Conservation (phyloP, 495 filamentous ascomycete genomes). For the Tuber brumale region DNA sequence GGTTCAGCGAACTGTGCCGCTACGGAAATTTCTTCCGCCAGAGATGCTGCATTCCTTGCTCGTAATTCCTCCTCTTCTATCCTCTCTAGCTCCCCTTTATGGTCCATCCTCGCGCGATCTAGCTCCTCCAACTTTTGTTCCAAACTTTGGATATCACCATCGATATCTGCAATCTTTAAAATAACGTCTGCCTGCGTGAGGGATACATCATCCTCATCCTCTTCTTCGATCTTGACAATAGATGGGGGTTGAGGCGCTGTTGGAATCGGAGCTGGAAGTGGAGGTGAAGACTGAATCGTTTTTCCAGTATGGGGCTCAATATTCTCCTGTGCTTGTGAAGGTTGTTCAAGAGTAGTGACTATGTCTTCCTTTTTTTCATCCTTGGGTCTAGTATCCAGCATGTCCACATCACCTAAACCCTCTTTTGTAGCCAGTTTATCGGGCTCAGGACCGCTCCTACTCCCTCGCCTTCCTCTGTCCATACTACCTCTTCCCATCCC, state of each 20-base stretch:
- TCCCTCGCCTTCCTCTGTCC: conserved; percentile 19
- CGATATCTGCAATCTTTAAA: conserved; percentile 36
- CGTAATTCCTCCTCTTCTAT: conserved; percentile 21
- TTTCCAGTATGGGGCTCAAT: conserved; percentile 17
- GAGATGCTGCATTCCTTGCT: conserved; percentile 14
- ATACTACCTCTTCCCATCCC: conserved; percentile 19
- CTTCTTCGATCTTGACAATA: conserved; percentile 34
- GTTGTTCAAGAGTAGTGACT: conserved; percentile 21
- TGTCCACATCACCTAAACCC: conserved; percentile 23
- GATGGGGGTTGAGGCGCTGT: conserved; percentile 10
- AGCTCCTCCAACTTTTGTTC: conserved; percentile 26
- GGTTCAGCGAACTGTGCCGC: conserved; percentile 21
- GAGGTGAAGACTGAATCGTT: conserved; percentile 3
- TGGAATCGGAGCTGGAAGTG: conserved; percentile 2
- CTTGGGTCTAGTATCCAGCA: conserved; percentile 25
- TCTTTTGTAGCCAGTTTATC: conserved; percentile 22
- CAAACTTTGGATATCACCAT: conserved; percentile 29
- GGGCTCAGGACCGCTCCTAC: conserved; percentile 24
- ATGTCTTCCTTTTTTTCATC: conserved; percentile 31
- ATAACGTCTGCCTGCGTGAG: conserved; percentile 38
- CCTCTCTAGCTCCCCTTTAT: conserved; percentile 23
- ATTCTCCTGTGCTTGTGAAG: conserved; percentile 7
- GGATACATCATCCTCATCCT: conserved; percentile 37
- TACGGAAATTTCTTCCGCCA: conserved; percentile 5
- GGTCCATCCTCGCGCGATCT: conserved; percentile 19